Evolutionary conservation across 1,139 yeast species (phyloP).

Genomic region (Pichia sp.): DNA sequence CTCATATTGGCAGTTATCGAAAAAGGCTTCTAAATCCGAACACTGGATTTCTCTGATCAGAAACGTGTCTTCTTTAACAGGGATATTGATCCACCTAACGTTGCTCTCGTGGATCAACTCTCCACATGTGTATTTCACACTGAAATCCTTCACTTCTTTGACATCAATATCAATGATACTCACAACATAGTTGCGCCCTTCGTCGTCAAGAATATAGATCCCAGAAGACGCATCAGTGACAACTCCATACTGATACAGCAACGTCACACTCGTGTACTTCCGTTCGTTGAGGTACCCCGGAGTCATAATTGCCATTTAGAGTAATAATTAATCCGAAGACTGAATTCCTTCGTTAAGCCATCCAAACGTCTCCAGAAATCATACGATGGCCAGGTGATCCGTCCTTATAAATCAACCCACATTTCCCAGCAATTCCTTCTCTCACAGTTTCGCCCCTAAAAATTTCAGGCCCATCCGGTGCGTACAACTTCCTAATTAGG

Average conservation of each 20-base stretch:
- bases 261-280: constrained; percentile 4
- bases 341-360: background rate
- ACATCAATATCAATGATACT: constrained; percentile 7
- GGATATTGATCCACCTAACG: constrained; percentile 8
- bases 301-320: background rate
- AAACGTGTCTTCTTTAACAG: background rate
- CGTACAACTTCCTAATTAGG: background rate
- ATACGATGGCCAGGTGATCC: background rate
- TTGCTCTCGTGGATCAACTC: constrained; percentile 11
- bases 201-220: constrained; percentile 3
- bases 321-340: background rate
- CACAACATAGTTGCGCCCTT: constrained; percentile 4
- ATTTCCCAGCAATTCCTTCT: no score
- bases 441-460: no score
- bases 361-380: background rate
- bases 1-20: background rate
- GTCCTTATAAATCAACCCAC: no score
- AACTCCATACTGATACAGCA: background rate
- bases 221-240: constrained; percentile 6
- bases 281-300: background rate
- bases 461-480: background rate
- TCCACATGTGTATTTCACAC: constrained; percentile 7
- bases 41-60: constrained; percentile 6
- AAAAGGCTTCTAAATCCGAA: constrained; percentile 11
- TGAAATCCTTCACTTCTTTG: background rate